Evolutionary conservation across 495 filamentous ascomycete genomes (phyloP).

Genomic region (Daldinia grandis): DNA sequence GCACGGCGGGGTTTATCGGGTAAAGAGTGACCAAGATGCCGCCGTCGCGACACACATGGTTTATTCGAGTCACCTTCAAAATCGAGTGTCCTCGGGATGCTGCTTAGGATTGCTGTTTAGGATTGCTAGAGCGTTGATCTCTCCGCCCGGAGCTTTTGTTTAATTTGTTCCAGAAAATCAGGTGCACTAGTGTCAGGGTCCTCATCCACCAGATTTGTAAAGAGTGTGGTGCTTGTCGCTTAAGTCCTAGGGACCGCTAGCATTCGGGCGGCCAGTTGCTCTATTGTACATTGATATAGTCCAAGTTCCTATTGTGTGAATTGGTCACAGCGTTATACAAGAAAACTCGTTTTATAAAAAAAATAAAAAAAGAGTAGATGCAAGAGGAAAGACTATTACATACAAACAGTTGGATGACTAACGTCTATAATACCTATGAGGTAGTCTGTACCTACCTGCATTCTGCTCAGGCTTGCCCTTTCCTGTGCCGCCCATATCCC

Average conservation of each 20-base stretch:
- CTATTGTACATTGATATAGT: slow-evolving; percentile 27
- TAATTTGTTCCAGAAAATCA: slow-evolving; percentile 25
- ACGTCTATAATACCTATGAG: not conserved
- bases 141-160: slow-evolving; percentile 34
- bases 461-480: not conserved
- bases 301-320: slow-evolving; percentile 19
- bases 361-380: slow-evolving; percentile 7
- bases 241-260: slow-evolving; percentile 25
- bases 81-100: slow-evolving; percentile 9
- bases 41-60: slow-evolving; percentile 52
- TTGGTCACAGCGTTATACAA: slow-evolving; percentile 30
- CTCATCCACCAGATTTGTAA: slow-evolving; percentile 22
- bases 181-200: slow-evolving; percentile 30
- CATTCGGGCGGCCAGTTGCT: slow-evolving; percentile 16
- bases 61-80: slow-evolving; percentile 33
- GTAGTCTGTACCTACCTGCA: not conserved
- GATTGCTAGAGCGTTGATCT: slow-evolving; percentile 13
- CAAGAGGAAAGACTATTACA: slow-evolving; percentile 3
- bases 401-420: not conserved
- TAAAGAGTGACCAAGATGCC: slow-evolving; percentile 40
- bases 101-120: not conserved
- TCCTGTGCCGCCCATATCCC: not conserved
- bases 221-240: slow-evolving; percentile 37
- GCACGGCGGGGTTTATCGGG: slow-evolving; percentile 31
- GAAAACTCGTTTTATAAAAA: slow-evolving; percentile 22